Conservation (phyloP, 202 grass and related monocot genomes). For the Eragrostis tef region DNA sequence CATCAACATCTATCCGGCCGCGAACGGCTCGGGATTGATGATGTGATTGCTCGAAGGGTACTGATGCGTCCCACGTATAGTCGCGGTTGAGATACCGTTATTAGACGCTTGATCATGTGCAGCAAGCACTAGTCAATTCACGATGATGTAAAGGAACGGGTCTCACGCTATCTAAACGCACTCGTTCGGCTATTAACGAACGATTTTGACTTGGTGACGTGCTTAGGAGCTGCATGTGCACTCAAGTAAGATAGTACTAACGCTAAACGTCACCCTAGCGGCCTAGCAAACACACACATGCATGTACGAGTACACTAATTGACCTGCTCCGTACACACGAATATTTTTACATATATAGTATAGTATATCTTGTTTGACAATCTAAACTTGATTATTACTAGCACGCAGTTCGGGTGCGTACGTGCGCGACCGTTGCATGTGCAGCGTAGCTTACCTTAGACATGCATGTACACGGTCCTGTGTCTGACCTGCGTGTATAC, state of each 20-base stretch:
- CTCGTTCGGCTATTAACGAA: too few species aligned
- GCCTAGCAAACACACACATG: neutral
- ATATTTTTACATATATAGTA: too few species aligned
- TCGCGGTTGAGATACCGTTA: neutral
- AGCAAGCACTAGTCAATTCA: slow-evolving; percentile 12
- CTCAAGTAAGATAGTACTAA: neutral
- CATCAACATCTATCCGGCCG: too few species aligned
- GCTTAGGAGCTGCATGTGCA: neutral
- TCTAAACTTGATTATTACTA: neutral
- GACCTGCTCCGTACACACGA: too few species aligned
- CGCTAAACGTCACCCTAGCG: neutral
- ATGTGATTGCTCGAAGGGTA: too few species aligned
- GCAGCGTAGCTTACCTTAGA: neutral
- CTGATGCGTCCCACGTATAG: neutral
- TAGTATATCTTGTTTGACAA: neutral
- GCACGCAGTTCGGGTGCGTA: neutral
- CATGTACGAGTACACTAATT: neutral
- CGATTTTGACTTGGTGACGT: neutral
- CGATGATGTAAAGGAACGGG: neutral
- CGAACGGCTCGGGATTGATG: neutral
- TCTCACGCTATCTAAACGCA: neutral
- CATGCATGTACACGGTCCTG: neutral
- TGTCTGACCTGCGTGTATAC: neutral
- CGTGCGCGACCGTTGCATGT: neutral
- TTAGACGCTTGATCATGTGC: neutral